These are phyloP conservation scores for Extremus antarcticus DNA, from an alignment of 495 filamentous ascomycete genomes.

Conservation along the genomic window DNA sequence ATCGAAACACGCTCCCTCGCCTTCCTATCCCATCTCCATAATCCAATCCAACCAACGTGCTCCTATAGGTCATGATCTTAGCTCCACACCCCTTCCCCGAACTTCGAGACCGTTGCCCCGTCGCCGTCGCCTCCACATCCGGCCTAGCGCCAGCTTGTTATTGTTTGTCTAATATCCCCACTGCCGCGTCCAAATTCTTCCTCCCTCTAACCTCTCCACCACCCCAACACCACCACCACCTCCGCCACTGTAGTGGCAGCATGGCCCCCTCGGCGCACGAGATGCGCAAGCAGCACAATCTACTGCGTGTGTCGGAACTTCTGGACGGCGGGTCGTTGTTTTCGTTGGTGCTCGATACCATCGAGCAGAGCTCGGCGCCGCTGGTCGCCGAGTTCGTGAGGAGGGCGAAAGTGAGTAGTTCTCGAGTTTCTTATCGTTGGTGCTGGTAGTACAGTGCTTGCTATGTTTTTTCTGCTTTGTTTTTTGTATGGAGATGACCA, in stretches of 20 bases:
- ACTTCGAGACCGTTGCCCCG: no score
- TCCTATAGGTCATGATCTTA: no score
- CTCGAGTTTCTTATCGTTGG: neutral
- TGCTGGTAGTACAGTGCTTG: neutral
- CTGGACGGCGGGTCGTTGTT: slow-evolving; percentile 73
- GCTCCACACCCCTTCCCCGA: no score
- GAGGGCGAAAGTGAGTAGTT: slow-evolving; percentile 53
- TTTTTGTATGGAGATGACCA: no score
- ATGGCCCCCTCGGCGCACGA: neutral
- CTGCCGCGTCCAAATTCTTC: neutral
- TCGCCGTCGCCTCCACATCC: neutral
- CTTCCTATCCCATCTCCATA: no score
- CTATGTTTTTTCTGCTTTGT: neutral
- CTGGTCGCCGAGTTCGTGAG: slow-evolving; percentile 62
- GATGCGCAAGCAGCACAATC: slow-evolving; percentile 46
- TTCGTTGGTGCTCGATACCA: slow-evolving; percentile 70
- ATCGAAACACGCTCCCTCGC: no score
- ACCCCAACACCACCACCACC: neutral
- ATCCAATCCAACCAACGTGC: no score
- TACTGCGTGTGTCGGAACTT: slow-evolving; percentile 76
- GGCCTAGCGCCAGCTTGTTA: neutral
- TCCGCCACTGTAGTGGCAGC: neutral
- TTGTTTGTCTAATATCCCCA: neutral
- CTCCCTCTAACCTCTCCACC: neutral
- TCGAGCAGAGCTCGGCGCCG: slow-evolving; percentile 71